These are phyloP conservation scores for Chimonanthus salicifolius DNA, from an alignment of 164 flowering plant species.

Conservation along the genomic window DNA sequence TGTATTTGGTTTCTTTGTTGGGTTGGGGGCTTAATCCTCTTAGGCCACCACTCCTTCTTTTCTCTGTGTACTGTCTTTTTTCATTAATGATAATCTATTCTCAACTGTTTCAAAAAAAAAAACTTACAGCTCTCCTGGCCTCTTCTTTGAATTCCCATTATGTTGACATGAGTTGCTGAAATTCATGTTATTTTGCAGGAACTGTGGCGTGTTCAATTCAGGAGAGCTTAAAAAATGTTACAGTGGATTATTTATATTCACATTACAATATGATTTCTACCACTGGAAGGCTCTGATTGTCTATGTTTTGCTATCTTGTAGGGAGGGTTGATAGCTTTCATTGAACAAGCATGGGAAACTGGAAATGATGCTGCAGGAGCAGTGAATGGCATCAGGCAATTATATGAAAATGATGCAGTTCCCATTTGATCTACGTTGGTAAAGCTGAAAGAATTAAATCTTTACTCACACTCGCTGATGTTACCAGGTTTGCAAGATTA, in stretches of 20 bases:
- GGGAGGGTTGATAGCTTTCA: not conserved
- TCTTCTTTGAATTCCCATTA: not conserved
- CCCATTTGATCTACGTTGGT: too few relatives aligned
- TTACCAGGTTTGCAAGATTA: too few relatives aligned
- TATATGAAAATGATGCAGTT: too few relatives aligned
- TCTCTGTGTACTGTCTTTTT: too few relatives aligned
- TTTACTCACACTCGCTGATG: too few relatives aligned
- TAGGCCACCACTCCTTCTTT: too few relatives aligned
- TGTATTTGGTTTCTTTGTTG: too few relatives aligned
- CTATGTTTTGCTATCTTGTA: not conserved
- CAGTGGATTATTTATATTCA: not conserved
- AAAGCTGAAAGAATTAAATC: too few relatives aligned
- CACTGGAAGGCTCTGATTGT: not conserved
- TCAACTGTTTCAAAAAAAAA: too few relatives aligned
- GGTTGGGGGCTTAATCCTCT: too few relatives aligned
- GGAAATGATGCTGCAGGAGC: not conserved
- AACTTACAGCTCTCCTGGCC: constrained; percentile 5
- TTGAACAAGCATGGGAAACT: not conserved
- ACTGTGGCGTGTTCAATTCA: constrained; percentile 24
- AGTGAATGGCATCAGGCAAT: not conserved
- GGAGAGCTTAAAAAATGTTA: constrained; percentile 21
- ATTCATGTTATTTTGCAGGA: constrained; percentile 45
- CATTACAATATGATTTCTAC: not conserved
- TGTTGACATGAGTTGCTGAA: constrained; percentile 23
- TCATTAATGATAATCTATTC: too few relatives aligned